Percentiles rank a stretch among this genome's conserved stretches.
Evolutionary conservation across 169 alveolate species (phyloP).

Genomic region (Babesia caballi): DNA sequence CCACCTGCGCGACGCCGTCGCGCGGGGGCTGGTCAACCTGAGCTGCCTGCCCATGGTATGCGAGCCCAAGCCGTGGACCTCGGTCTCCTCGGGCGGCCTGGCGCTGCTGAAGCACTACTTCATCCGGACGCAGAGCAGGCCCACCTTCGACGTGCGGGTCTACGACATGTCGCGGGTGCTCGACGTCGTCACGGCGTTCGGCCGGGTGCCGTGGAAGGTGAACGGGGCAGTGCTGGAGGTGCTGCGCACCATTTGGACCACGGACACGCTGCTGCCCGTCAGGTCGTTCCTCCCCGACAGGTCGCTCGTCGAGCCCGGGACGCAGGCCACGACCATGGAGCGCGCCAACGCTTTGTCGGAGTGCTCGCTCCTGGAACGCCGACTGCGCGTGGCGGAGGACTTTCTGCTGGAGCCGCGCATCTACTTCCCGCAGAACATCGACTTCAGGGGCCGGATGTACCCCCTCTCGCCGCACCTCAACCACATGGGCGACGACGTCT

Average conservation of each 20-base stretch:
- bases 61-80: slow-evolving; percentile 72
- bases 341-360: slow-evolving; percentile 68
- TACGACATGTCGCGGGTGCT: slow-evolving; percentile 67
- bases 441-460: slow-evolving; percentile 95
- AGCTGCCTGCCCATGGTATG: slow-evolving; percentile 76
- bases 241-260: slow-evolving; percentile 52
- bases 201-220: slow-evolving; percentile 71
- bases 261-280: slow-evolving; percentile 55
- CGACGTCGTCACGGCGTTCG: slow-evolving; percentile 62
- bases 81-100: slow-evolving; percentile 67
- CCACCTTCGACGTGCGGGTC: slow-evolving; percentile 67
- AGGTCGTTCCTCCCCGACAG: slow-evolving; percentile 34
- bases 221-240: slow-evolving; percentile 58
- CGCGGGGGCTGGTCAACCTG: slow-evolving; percentile 64
- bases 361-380: slow-evolving; percentile 68
- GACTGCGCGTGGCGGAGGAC: slow-evolving; percentile 83
- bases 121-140: slow-evolving; percentile 67
- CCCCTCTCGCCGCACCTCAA: slow-evolving; percentile 94
- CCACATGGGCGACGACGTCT: slow-evolving; percentile 92
- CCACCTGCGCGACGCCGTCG: slow-evolving; percentile 69
- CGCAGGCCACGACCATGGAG: slow-evolving; percentile 29
- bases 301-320: slow-evolving; percentile 2
- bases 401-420: slow-evolving; percentile 79
- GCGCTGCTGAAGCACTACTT: slow-evolving; percentile 67
- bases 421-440: slow-evolving; percentile 95